Evolutionary conservation across 805 yeast genomes (phyloP), one percentile per base, ranked within the genome.

Genomic region (Kodamaea fukazawae): DNA sequence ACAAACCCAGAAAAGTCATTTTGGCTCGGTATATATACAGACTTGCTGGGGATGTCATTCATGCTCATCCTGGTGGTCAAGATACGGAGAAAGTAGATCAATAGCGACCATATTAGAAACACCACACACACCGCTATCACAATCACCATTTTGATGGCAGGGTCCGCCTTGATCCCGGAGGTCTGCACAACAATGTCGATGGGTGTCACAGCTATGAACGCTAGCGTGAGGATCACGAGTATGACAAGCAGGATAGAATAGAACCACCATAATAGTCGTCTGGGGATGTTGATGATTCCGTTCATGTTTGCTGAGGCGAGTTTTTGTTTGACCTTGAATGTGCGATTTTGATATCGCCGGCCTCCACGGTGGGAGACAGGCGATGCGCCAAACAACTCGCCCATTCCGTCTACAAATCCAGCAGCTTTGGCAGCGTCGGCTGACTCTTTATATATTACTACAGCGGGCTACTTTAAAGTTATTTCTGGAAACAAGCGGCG

Each of bases 101-200:
- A 45, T 0, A 80, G 46, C 3, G 79, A 61, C 5, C 74, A 49
- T 0, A 83, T 42, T 1, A 79, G 65, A 46, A 86, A 79, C 1
- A 78, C 61, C 2, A 80, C 86, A 51, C 86, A 71, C 5, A 84
- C 87, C 32, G 80, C 76, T 6, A 86, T 78, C 14, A 89, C 86
- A 43, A 90, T 86, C 46, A 90, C 82, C 3, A 91, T 78, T 56
- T 89, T 87, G 57, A 86, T 67, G 1, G 86, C 93, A 50, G 85
- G 78, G 29, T 39, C 42, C 44, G 77, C 76, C 9, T 71, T 61
- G 3, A 78, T 63, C 6, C 67, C 67, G 2, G 78, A 67, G 1
- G 83, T 71, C 48, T 78, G 75, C 1, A 76, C 67, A 44, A 89
- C 79, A 22, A 88, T 79, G 60, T 91, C 97, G 11, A 88, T 76